Base-by-base conservation (phyloP, 2,329 filamentous ascomycete species). In the Xylaria arbuscula region DNA sequence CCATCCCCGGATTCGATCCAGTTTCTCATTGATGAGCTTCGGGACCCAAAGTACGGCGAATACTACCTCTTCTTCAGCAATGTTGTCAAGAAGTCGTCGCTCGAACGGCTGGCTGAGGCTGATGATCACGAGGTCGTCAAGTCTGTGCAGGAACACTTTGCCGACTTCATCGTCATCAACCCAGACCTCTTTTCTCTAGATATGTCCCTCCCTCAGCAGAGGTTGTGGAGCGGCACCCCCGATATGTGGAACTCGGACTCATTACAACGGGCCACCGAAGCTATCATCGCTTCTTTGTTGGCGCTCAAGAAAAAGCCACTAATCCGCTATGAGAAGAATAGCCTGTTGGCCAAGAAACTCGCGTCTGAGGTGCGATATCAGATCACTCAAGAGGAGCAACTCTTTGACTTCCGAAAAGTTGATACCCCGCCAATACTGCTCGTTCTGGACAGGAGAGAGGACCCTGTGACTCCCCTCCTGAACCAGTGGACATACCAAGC, bases 401-500 rank as follows among this genome's bases (percentile, higher is more conserved):
- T 99, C 10, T 99, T 99, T 80, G 94, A 98, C 79, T 99, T 99
- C 79, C 89, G 95, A 72, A 94, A 93, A 79, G 92, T 94, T 61
- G 96, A 99, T 79, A 99, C 96, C 0, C 93, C 95, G 9, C 96
- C 97, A 0, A 94, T 99, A 74, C 85, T 99, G 15, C 86, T 99
- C 40, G 89, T 99, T 62, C 82, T 99, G 36, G 96, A 99, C 80
- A 89, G 96, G 50, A 89, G 96, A 79, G 94, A 98, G 77, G 96
- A 99, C 76, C 95, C 96, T 0, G 92, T 98, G 59, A 99, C 96
- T 3, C 96, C 96, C 0, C 83, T 99, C 11, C 86, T 99, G 57
- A 97, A 94, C 2, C 96, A 99, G 79, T 99, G 96, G 96, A 99
- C 96, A 32, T 99, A 99, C 77, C 96, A 99, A 81, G 96, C 96